Percentiles rank a stretch among this genome's conserved stretches.
These are phyloP conservation scores for Chrysopogon serrulatus DNA, from an alignment of 176 grass and related monocot species.

Conservation along the genomic window DNA sequence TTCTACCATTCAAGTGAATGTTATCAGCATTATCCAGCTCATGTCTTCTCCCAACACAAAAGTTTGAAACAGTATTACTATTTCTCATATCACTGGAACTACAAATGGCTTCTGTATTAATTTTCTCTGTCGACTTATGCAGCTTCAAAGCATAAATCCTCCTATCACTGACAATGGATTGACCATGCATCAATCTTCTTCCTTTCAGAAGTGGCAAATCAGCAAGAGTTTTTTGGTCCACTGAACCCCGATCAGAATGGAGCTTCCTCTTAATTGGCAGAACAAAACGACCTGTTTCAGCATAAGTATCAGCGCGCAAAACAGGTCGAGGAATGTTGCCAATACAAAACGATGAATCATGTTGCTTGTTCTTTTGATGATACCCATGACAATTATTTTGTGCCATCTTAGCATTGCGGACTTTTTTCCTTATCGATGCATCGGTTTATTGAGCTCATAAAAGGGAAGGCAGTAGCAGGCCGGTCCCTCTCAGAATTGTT, in stretches of 20 bases:
- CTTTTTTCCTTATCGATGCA: constrained; percentile 23
- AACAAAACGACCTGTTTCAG: constrained; percentile 22
- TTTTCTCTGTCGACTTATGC: constrained; percentile 23
- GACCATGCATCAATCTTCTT: constrained; percentile 38
- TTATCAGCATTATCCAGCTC: constrained; percentile 37
- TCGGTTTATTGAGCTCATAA: constrained; percentile 32
- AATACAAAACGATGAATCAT: constrained; percentile 2
- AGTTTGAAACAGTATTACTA: constrained; percentile 42
- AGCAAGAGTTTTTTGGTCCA: constrained; percentile 18
- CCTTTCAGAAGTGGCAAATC: constrained; percentile 29
- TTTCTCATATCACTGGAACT: constrained; percentile 32
- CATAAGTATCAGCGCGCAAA: constrained; percentile 1
- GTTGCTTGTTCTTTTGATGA: constrained; percentile 24
- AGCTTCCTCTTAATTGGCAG: constrained; percentile 33
- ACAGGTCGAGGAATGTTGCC: constrained; percentile 12
- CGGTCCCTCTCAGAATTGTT: constrained; percentile 23
- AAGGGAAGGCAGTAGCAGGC: constrained; percentile 25
- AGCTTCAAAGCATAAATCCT: constrained; percentile 23
- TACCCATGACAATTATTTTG: constrained; percentile 16
- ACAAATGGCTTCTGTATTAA: constrained; percentile 28
- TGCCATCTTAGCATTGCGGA: constrained; percentile 11
- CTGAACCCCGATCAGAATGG: constrained; percentile 24
- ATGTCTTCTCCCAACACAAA: constrained; percentile 40
- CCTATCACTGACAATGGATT: constrained; percentile 28
- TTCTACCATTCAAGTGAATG: constrained; percentile 48